Conservation (phyloP, 306 rosid species). For the Rosa lucieae region DNA sequence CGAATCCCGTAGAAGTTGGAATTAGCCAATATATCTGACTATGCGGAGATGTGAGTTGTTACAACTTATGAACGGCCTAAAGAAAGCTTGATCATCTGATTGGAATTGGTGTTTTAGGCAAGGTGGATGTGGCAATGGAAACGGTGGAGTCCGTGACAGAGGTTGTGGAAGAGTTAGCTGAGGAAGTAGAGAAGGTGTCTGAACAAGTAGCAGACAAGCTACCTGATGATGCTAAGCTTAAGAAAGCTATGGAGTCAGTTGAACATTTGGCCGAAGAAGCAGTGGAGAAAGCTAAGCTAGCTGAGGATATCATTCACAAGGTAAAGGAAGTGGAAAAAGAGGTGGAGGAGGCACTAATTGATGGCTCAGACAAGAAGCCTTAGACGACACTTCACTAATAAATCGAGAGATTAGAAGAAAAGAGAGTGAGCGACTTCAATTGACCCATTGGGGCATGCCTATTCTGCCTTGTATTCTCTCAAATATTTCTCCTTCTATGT, state of each 20-base stretch:
- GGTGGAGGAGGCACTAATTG: constrained; percentile 6
- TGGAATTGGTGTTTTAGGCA: background rate
- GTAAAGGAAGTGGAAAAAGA: constrained; percentile 9
- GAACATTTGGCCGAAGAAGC: constrained; percentile 8
- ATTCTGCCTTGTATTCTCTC: background rate
- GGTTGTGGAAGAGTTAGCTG: constrained; percentile 18
- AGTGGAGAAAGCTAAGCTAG: constrained; percentile 9
- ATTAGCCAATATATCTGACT: background rate
- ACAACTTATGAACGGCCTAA: background rate
- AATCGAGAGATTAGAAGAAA: background rate
- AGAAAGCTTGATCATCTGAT: background rate
- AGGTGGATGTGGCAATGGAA: constrained; percentile 12
- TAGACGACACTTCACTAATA: background rate
- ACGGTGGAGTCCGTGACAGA: constrained; percentile 11
- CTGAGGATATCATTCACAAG: constrained; percentile 21
- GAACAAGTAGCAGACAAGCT: constrained; percentile 6
- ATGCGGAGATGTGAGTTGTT: background rate
- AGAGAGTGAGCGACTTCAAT: background rate
- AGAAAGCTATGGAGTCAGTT: constrained; percentile 11
- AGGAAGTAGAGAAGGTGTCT: constrained; percentile 11
- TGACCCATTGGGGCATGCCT: background rate
- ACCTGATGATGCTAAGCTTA: constrained; percentile 18
- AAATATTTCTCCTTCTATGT: background rate
- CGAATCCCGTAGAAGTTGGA: background rate
- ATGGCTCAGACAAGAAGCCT: constrained; percentile 3